Evolutionary conservation across 305 asterid genomes (phyloP).

Genomic region (Ilex paraguariensis): DNA sequence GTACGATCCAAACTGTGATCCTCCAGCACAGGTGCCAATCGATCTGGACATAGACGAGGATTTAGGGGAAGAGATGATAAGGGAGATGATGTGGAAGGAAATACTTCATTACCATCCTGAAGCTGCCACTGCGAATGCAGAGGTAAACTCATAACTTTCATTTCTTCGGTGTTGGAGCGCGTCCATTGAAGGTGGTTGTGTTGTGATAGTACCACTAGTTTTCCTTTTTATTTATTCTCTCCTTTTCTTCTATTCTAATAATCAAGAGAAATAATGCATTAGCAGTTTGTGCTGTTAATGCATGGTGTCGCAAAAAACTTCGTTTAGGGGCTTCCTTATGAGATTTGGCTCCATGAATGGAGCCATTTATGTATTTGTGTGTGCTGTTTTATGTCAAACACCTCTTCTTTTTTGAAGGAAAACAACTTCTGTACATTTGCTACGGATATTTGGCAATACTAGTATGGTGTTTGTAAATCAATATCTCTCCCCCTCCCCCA

Average conservation of each 20-base stretch:
- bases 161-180: not conserved
- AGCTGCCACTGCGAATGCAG: constrained; percentile 4
- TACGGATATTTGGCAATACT: no score
- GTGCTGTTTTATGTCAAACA: no score
- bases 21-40: constrained; percentile 11
- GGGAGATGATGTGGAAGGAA: constrained; percentile 14
- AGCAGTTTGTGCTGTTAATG: constrained; percentile 5
- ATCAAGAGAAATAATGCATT: not conserved
- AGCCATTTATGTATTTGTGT: no score
- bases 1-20: constrained; percentile 9
- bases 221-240: not conserved
- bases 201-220: not conserved
- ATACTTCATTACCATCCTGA: constrained; percentile 15
- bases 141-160: not conserved
- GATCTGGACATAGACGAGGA: constrained; percentile 11
- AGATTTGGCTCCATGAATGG: no score
- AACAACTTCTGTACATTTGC: no score
- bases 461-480: no score
- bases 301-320: no score
- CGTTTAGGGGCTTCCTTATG: no score
- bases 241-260: not conserved
- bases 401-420: no score
- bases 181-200: not conserved
- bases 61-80: constrained; percentile 7
- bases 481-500: no score